A percentile compares a stretch with the other conserved stretches of the same genome.
Conservation (phyloP, 768 basidiomycete species). For the Pleurotus cornucopiae region DNA sequence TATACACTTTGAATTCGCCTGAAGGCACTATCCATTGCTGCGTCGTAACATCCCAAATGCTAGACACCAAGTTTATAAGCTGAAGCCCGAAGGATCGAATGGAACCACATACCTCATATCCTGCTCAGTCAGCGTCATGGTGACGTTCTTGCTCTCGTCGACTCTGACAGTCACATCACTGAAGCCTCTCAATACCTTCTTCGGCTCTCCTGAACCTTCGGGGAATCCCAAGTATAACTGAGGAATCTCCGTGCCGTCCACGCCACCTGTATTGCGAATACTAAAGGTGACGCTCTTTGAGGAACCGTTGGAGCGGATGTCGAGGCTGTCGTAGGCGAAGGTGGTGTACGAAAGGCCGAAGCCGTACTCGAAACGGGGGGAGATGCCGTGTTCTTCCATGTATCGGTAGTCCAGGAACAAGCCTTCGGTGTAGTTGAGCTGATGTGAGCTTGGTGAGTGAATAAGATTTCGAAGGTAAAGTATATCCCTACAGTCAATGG, state of each 20-base stretch:
- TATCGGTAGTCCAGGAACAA: slow-evolving; percentile 31
- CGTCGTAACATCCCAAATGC: slow-evolving; percentile 48
- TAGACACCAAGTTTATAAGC: slow-evolving; percentile 13
- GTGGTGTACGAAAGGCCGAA: slow-evolving; percentile 85
- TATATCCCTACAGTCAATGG: slow-evolving; percentile 15
- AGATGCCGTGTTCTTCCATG: slow-evolving; percentile 52
- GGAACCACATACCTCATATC: slow-evolving; percentile 38
- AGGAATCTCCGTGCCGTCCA: slow-evolving; percentile 61
- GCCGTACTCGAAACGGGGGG: slow-evolving; percentile 85
- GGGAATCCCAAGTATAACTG: slow-evolving; percentile 77
- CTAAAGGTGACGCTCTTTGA: slow-evolving; percentile 52
- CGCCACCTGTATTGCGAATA: slow-evolving; percentile 59
- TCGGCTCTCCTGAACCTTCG: slow-evolving; percentile 59
- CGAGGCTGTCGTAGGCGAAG: slow-evolving; percentile 65
- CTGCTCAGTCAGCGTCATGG: slow-evolving; percentile 43
- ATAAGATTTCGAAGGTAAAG: neutral
- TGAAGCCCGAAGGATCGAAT: neutral
- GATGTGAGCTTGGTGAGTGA: neutral
- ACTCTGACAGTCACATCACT: slow-evolving; percentile 47
- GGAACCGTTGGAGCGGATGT: slow-evolving; percentile 37
- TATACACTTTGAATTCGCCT: slow-evolving; percentile 47
- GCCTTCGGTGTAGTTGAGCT: slow-evolving; percentile 17
- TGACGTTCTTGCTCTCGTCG: slow-evolving; percentile 41
- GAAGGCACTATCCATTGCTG: slow-evolving; percentile 47
- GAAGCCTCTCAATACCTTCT: slow-evolving; percentile 69